Base-by-base conservation (phyloP, 2,329 filamentous ascomycete species). In the Trichoderma polysporum region DNA sequence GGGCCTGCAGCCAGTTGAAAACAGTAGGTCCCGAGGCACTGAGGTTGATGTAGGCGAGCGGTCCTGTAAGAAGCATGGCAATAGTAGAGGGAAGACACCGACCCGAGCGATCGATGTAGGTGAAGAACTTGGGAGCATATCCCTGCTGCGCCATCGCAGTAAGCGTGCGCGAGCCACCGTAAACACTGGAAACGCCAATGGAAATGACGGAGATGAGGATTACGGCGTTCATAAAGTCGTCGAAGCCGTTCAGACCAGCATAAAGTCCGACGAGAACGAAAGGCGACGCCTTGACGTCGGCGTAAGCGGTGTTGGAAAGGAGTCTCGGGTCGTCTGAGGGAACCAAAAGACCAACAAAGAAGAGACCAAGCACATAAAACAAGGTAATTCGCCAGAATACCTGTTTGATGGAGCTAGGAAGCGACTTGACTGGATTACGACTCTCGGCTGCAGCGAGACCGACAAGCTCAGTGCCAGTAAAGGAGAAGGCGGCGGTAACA, bases 321-420 rank as follows among this genome's bases (percentile, higher is more conserved):
- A 88, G 80, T 37, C 76, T 76, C 0, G 71, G 56, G 68, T 85
- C 82, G 25, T 79, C 75, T 37, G 79, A 79, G 63, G 78, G 76
- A 69, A 84, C 76, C 3, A 84, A 76, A 15, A 85, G 75, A 9
- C 82, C 82, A 58, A 84, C 78, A 49, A 83, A 81, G 66, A 81
- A 81, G n/a, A 84, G 79, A 47, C 82, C 82, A 0, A 85, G 70
- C 45, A 84, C 74, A 70, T 84, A 85, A 72, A 84, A 84, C 69
- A 84, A 74, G n/a, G 80, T 81, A 70, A 84, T 82, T 74, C 82
- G 81, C 82, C 82, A 84, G 71, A 84, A 84, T 35, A 84, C 90
- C 77, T 94, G 91, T 81, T 93, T 94, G 73, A 93, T 88, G 2
- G 92, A 92, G 25, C 88, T 89, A 0, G 92, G 92, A 0, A 96